Evolutionary conservation across 2,329 filamentous ascomycete genomes (phyloP).

Genomic region (Cyphellophora attinorum): DNA sequence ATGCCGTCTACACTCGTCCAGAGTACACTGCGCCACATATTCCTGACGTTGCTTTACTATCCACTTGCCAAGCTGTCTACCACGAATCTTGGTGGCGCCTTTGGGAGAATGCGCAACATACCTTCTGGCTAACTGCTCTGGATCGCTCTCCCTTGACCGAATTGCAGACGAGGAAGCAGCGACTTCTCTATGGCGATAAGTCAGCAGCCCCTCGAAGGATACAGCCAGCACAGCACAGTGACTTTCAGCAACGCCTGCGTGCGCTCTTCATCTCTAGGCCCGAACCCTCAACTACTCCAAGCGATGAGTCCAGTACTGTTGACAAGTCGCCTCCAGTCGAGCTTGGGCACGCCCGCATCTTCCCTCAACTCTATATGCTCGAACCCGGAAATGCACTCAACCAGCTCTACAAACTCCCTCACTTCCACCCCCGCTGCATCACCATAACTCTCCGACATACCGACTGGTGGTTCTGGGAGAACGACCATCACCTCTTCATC

Average conservation of each 20-base stretch:
- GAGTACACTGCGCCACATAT: slow-evolving; percentile 29
- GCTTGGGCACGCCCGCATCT: slow-evolving; percentile 28
- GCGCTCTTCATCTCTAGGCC: too few relatives aligned
- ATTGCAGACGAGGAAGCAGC: too few relatives aligned
- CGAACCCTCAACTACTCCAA: too few relatives aligned
- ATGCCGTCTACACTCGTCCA: slow-evolving; percentile 19
- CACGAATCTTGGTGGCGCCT: slow-evolving; percentile 35
- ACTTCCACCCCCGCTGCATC: slow-evolving; percentile 27
- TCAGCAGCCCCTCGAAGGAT: too few relatives aligned
- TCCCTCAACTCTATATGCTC: slow-evolving; percentile 34
- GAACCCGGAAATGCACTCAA: slow-evolving; percentile 21
- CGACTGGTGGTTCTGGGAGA: slow-evolving; percentile 41
- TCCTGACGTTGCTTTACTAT: slow-evolving; percentile 30
- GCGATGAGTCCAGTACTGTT: slow-evolving; percentile 11
- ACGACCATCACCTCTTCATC: slow-evolving; percentile 27
- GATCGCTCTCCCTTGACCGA: too few relatives aligned
- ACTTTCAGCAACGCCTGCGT: too few relatives aligned
- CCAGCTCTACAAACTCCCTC: slow-evolving; percentile 18
- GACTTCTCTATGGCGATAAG: too few relatives aligned
- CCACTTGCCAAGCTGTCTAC: slow-evolving; percentile 35
- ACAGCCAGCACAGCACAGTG: too few relatives aligned
- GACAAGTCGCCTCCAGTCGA: slow-evolving; percentile 19
- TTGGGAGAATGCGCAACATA: slow-evolving; percentile 29
- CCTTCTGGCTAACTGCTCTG: slow-evolving; percentile 26
- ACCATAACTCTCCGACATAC: slow-evolving; percentile 41